Conservation (phyloP, 169 alveolate genomes). For the Plasmodium chabaudi region DNA sequence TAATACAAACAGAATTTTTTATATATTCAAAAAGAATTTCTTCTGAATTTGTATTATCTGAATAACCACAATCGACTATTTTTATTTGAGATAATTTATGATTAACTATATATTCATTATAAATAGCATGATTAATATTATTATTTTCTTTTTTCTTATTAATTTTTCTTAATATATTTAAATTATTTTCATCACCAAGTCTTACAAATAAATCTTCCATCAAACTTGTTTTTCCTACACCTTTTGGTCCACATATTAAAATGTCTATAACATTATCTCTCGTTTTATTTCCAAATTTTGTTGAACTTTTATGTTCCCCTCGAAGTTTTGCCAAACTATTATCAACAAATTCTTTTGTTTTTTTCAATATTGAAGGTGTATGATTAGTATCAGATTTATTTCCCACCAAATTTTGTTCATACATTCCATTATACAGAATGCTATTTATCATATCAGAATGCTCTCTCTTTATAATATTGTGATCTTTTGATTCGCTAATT, state of each 20-base stretch:
- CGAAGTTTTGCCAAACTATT: too few species aligned
- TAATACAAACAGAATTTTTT: conserved; percentile 46
- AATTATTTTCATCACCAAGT: conserved; percentile 59
- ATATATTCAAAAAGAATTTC: conserved; percentile 37
- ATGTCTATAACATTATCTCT: conserved; percentile 58
- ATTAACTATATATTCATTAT: conserved; percentile 30
- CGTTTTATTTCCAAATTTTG: neutral
- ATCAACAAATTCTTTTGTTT: neutral
- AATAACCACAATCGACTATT: conserved; percentile 54
- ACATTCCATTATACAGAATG: neutral
- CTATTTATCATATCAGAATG: neutral
- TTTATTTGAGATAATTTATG: conserved; percentile 26
- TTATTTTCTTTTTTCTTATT: conserved; percentile 29
- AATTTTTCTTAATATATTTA: conserved; percentile 29
- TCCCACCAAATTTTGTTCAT: neutral
- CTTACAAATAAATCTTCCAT: conserved; percentile 68
- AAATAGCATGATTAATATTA: neutral
- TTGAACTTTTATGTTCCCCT: neutral
- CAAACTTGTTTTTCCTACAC: conserved; percentile 77
- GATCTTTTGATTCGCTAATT: neutral
- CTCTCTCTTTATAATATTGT: too few species aligned
- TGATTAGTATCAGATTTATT: neutral
- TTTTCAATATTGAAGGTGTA: too few species aligned
- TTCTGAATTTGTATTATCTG: conserved; percentile 23
- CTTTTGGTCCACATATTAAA: conserved; percentile 76